phyloP scores from a whole-genome alignment of 75 land plant species.

The Cupressus sempervirens region DNA sequence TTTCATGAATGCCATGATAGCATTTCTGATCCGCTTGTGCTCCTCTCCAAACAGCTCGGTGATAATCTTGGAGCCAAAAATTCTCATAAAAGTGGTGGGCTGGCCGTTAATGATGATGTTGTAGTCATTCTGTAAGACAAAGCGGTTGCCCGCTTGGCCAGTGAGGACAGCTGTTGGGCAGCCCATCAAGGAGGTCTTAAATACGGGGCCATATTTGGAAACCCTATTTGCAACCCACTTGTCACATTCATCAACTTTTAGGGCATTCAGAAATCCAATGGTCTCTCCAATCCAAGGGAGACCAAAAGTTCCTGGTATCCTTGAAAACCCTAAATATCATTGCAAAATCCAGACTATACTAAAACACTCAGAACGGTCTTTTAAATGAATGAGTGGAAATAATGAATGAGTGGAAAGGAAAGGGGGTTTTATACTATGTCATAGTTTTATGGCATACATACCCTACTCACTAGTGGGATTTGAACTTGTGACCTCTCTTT shows the following conservation, averaged over 20 bases:
- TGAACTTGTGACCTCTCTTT: no score
- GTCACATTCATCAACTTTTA: not conserved
- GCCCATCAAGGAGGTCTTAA: slow-evolving; percentile 34
- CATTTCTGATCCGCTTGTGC: not conserved
- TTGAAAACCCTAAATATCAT: no score
- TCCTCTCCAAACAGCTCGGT: not conserved
- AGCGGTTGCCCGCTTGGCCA: slow-evolving; percentile 33
- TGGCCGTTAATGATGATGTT: slow-evolving; percentile 7
- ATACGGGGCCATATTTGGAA: slow-evolving; percentile 25
- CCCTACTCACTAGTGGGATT: no score
- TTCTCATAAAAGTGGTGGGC: slow-evolving; percentile 10
- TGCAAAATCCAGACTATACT: no score
- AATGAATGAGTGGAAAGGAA: no score
- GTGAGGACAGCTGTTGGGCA: slow-evolving; percentile 16
- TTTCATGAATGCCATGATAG: slow-evolving; percentile 18
- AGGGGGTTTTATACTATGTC: no score
- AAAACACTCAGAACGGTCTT: not conserved
- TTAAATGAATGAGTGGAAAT: not conserved
- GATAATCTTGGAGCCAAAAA: slow-evolving; percentile 1
- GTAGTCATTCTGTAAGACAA: slow-evolving; percentile 21
- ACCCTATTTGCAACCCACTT: slow-evolving; percentile 23
- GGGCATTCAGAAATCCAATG: slow-evolving; percentile 12
- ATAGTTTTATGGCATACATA: no score
- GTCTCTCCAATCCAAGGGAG: no score
- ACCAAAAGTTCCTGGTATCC: no score